Conservation (phyloP, 2,329 filamentous ascomycete species). For the Fusarium chlamydosporum region DNA sequence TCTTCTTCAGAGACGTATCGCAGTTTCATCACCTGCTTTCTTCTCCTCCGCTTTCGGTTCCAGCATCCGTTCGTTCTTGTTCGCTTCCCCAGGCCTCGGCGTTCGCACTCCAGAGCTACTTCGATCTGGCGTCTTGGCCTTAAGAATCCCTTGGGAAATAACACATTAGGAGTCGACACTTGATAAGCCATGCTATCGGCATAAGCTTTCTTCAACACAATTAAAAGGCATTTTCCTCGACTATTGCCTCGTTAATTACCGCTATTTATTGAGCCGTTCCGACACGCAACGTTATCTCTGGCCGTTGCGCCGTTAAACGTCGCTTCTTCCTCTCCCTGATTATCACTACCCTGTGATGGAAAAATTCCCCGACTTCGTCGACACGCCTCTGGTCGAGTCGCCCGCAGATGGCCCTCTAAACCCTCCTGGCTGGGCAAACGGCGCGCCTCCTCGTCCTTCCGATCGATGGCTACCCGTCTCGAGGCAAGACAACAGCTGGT, state of each 20-base stretch:
- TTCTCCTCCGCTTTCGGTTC: neutral
- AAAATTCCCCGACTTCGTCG: constrained; percentile 71
- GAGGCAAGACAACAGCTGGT: constrained; percentile 51
- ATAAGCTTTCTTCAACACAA: constrained; percentile 15
- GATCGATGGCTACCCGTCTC: constrained; percentile 51
- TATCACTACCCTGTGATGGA: constrained; percentile 58
- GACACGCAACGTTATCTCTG: constrained; percentile 7
- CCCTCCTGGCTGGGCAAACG: constrained; percentile 50
- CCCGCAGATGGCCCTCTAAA: constrained; percentile 50
- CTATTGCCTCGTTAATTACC: constrained; percentile 22
- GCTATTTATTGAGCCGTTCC: constrained; percentile 33
- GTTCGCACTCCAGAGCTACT: constrained; percentile 27
- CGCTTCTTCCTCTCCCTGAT: constrained; percentile 12
- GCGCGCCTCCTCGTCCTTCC: constrained; percentile 48
- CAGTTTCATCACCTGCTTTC: neutral
- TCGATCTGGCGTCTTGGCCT: constrained; percentile 33
- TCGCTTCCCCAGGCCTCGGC: constrained; percentile 9
- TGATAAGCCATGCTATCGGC: constrained; percentile 48
- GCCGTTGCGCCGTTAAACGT: constrained; percentile 30
- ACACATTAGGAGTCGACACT: constrained; percentile 26
- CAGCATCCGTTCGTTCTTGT: neutral
- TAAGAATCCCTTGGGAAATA: constrained; percentile 13
- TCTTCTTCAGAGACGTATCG: neutral
- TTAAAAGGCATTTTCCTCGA: constrained; percentile 11
- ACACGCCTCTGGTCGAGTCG: constrained; percentile 54